Evolutionary conservation across 495 filamentous ascomycete genomes (phyloP).

Genomic region (Xylaria venustula): DNA sequence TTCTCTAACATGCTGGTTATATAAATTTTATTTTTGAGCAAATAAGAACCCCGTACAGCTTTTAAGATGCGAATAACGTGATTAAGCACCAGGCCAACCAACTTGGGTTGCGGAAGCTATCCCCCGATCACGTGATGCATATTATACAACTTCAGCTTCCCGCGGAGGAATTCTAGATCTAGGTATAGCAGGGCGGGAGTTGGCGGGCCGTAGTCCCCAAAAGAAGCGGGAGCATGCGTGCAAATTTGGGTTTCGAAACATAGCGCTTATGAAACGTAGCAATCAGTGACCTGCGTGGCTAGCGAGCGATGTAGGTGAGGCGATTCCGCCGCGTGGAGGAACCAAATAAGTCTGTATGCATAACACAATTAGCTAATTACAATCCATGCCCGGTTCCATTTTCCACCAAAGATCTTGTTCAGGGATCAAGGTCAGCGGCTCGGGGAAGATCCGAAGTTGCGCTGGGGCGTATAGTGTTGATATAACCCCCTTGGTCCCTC

Average conservation of each 20-base stretch:
- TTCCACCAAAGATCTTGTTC: neutral
- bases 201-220: conserved; percentile 1
- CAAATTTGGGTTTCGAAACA: neutral
- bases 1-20: no score
- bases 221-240: neutral
- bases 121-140: conserved; percentile 13
- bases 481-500: neutral
- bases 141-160: neutral
- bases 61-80: no score
- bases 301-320: neutral
- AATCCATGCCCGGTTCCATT: neutral
- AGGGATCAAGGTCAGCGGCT: neutral
- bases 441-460: no score
- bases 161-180: neutral
- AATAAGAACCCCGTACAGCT: no score
- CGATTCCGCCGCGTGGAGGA: neutral
- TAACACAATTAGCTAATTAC: no score
- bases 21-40: no score
- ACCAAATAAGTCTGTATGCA: neutral
- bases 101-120: neutral
- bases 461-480: neutral
- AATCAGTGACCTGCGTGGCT: neutral
- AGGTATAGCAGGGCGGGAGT: neutral
- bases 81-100: neutral
- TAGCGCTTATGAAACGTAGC: neutral